Evolutionary conservation across 2,329 filamentous ascomycete species (phyloP).

Genomic region (Claviceps fusiformis): DNA sequence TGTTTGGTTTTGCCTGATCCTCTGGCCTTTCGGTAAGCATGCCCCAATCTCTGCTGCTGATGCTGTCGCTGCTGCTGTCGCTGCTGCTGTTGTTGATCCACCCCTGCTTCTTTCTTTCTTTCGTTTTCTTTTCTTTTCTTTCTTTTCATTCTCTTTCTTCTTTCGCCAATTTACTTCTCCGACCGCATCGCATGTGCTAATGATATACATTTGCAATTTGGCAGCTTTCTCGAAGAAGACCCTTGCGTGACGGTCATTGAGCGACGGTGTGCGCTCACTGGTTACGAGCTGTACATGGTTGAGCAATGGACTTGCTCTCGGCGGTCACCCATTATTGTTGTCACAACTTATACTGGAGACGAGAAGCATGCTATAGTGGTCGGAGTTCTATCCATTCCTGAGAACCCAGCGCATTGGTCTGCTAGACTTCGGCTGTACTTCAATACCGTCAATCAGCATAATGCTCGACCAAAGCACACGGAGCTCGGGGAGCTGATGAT

Average conservation of each 20-base stretch:
- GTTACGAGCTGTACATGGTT: constrained; percentile 87
- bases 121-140: not conserved
- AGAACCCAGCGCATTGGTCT: constrained; percentile 69
- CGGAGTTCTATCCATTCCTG: constrained; percentile 68
- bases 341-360: constrained; percentile 87
- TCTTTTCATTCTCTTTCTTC: not conserved
- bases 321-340: constrained; percentile 76
- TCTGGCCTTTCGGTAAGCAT: constrained; percentile 37
- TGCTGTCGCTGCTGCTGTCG: too few relatives aligned
- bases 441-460: constrained; percentile 69
- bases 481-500: constrained; percentile 77
- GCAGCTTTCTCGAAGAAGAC: constrained; percentile 74
- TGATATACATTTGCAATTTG: constrained; percentile 1
- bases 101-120: too few relatives aligned
- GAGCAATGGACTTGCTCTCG: constrained; percentile 97
- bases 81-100: too few relatives aligned
- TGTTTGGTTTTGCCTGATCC: constrained; percentile 45
- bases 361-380: constrained; percentile 64
- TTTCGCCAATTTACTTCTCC: not conserved
- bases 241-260: constrained; percentile 61
- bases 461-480: constrained; percentile 74
- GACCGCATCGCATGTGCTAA: constrained; percentile 4
- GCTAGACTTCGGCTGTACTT: constrained; percentile 70
- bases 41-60: too few relatives aligned
- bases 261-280: constrained; percentile 53